phyloP scores from a whole-genome alignment of 352 stramenopile genomes.

The Globisporangium parvum region DNA sequence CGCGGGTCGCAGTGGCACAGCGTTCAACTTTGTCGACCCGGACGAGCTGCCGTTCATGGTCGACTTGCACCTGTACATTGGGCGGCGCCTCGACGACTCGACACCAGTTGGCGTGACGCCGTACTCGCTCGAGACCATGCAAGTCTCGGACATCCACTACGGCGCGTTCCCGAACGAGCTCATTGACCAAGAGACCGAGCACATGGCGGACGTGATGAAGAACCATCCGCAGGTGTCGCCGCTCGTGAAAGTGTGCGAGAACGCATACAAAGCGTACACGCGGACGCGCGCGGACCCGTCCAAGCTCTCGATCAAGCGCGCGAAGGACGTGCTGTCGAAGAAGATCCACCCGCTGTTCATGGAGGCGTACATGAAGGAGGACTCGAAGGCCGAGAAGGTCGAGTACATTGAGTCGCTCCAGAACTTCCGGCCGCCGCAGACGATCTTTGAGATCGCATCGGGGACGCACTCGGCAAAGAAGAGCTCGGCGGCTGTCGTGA shows the following conservation, averaged over 20 bases:
- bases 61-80: slow-evolving; percentile 96
- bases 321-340: slow-evolving; percentile 90
- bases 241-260: slow-evolving; percentile 90
- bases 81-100: slow-evolving; percentile 74
- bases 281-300: slow-evolving; percentile 93
- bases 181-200: slow-evolving; percentile 96
- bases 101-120: slow-evolving; percentile 43
- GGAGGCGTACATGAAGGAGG: slow-evolving; percentile 81
- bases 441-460: slow-evolving; percentile 94
- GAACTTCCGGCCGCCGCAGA: slow-evolving; percentile 92
- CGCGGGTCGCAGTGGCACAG: slow-evolving; percentile 92
- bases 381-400: slow-evolving; percentile 70
- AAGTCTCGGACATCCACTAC: slow-evolving; percentile 96
- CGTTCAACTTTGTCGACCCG: slow-evolving; percentile 96
- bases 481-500: slow-evolving; percentile 60
- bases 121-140: slow-evolving; percentile 93
- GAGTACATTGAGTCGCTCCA: slow-evolving; percentile 91
- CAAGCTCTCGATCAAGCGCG: slow-evolving; percentile 92
- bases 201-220: slow-evolving; percentile 87
- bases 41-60: slow-evolving; percentile 99
- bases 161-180: slow-evolving; percentile 94
- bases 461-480: slow-evolving; percentile 77
- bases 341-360: slow-evolving; percentile 91
- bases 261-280: slow-evolving; percentile 98
- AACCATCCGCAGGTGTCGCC: slow-evolving; percentile 66